Evolutionary conservation across 176 grass and related monocot genomes (phyloP).

Genomic region (Pontederia crassipes): DNA sequence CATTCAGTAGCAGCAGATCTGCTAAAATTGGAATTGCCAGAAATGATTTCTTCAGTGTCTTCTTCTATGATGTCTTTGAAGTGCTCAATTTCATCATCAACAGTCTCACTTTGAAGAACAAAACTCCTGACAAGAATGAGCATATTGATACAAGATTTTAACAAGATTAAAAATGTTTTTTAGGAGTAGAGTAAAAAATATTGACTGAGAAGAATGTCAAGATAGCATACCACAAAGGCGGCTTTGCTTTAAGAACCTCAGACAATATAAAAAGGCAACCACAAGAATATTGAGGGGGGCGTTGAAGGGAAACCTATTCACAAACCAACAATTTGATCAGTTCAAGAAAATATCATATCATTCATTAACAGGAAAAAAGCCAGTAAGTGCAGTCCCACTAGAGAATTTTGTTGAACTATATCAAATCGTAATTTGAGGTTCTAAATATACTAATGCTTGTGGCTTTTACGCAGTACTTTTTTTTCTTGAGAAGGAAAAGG

Average conservation of each 20-base stretch:
- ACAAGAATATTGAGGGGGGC: conserved; percentile 84
- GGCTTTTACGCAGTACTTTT: too few relatives aligned
- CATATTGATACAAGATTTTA: too few relatives aligned
- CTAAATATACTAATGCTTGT: too few relatives aligned
- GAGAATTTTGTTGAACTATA: too few relatives aligned
- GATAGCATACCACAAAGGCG: conserved; percentile 64
- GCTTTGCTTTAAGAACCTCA: conserved; percentile 76
- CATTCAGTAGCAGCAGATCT: conserved; percentile 21
- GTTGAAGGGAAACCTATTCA: conserved; percentile 77
- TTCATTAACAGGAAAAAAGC: too few relatives aligned
- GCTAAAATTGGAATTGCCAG: conserved; percentile 7
- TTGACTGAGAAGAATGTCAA: neutral
- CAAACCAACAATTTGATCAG: conserved; percentile 9
- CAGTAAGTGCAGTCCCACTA: too few relatives aligned
- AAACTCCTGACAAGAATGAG: conserved; percentile 33
- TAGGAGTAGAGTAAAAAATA: too few relatives aligned
- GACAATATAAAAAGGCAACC: conserved; percentile 91
- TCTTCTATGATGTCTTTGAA: conserved; percentile 80
- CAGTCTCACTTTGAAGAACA: conserved; percentile 78
- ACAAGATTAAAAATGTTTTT: neutral
- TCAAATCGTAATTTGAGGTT: too few relatives aligned
- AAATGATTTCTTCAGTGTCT: conserved; percentile 27
- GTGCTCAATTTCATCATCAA: conserved; percentile 82
- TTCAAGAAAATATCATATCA: neutral
- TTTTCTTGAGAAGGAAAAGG: too few relatives aligned